These are phyloP conservation scores for Malus sieversii DNA, from an alignment of 306 rosid species.

Conservation along the genomic window DNA sequence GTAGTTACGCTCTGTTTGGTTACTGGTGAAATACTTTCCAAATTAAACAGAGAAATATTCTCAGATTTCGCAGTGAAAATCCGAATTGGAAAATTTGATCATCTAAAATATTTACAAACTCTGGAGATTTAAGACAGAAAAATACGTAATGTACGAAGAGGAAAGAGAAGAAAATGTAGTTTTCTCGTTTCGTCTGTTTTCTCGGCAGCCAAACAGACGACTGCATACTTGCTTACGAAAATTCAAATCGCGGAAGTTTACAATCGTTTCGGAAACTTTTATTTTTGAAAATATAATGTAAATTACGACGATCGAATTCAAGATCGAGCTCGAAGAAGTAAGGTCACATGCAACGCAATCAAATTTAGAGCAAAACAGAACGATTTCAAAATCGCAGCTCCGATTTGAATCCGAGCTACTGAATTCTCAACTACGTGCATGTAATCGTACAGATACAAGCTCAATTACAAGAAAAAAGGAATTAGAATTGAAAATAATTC, in stretches of 20 bases:
- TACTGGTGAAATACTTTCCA: not conserved
- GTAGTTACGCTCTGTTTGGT: not conserved
- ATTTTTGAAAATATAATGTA: too few species aligned
- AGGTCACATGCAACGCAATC: not conserved
- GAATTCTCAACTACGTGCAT: not conserved
- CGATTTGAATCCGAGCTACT: not conserved
- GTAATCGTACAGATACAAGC: not conserved
- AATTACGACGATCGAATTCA: not conserved
- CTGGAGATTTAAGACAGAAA: too few species aligned
- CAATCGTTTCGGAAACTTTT: not conserved
- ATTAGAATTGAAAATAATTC: not conserved
- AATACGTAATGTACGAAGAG: not conserved
- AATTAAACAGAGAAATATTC: not conserved
- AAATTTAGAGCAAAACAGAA: not conserved
- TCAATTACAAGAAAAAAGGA: not conserved
- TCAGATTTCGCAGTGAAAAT: not conserved
- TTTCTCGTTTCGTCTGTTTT: not conserved
- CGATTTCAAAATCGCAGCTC: conserved; percentile 4
- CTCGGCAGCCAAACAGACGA: not conserved
- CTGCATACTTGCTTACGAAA: not conserved
- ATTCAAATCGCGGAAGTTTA: not conserved
- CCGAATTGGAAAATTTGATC: not conserved
- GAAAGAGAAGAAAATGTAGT: not conserved
- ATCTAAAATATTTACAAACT: too few species aligned
- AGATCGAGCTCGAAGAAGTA: conserved; percentile 11